phyloP scores from a whole-genome alignment of 2,329 filamentous ascomycete genomes.

The Fusarium annulatum region DNA sequence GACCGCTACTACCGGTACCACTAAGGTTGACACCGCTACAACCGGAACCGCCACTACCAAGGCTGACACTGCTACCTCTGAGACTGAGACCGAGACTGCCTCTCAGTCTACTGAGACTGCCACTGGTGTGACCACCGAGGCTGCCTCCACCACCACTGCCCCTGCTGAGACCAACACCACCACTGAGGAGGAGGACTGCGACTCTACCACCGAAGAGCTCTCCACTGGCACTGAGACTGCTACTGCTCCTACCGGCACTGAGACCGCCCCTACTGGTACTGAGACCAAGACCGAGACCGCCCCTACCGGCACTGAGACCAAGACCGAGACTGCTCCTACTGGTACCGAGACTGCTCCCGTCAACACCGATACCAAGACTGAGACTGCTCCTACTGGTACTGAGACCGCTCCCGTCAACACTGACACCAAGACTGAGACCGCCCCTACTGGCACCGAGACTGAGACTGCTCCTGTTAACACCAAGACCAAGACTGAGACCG shows the following conservation, averaged over 20 bases:
- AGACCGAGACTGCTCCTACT: not conserved
- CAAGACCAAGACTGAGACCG: not conserved
- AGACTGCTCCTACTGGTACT: slow-evolving; percentile 12
- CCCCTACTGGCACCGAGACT: slow-evolving; percentile 7
- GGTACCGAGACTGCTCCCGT: not conserved
- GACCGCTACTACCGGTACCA: not conserved
- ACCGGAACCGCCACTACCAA: slow-evolving; percentile 2
- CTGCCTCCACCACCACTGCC: slow-evolving; percentile 12
- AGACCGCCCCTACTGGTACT: slow-evolving; percentile 12
- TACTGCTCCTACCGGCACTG: not conserved
- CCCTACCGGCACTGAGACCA: not conserved
- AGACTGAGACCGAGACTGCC: slow-evolving; percentile 2
- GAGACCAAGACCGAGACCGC: not conserved
- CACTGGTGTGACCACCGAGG: not conserved
- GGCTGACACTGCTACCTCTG: slow-evolving; percentile 4
- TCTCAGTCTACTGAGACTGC: not conserved
- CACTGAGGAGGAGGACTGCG: slow-evolving; percentile 10
- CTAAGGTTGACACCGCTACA: not conserved
- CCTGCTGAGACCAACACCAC: slow-evolving; percentile 10
- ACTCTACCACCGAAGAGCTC: slow-evolving; percentile 3
- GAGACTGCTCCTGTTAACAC: not conserved
- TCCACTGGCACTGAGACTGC: slow-evolving; percentile 11
- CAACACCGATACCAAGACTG: not conserved
- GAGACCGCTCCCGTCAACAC: not conserved
- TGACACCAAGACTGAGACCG: not conserved